phyloP scores from a whole-genome alignment of 306 rosid species.

The Phaseolus lunatus region DNA sequence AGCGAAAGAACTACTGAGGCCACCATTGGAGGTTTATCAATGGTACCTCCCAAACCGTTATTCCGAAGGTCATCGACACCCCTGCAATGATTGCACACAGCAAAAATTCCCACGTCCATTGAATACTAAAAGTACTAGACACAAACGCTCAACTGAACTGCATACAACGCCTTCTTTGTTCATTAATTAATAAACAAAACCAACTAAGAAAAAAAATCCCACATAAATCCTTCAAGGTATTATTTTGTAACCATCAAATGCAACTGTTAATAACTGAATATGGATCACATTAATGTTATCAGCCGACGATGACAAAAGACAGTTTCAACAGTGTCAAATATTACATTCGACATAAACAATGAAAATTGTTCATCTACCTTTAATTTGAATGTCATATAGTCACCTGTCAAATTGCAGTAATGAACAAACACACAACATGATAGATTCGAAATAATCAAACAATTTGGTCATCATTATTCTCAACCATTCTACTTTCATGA shows the following conservation, averaged over 20 bases:
- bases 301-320: constrained; percentile 1
- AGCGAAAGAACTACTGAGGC: background rate
- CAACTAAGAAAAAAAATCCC: background rate
- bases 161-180: background rate
- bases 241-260: background rate
- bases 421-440: constrained; percentile 32
- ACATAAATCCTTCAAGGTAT: background rate
- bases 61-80: background rate
- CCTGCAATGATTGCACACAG: background rate
- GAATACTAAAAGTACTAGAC: background rate
- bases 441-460: constrained; percentile 32
- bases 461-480: constrained; percentile 36
- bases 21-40: background rate
- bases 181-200: background rate
- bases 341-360: constrained; percentile 19
- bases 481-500: constrained; percentile 33
- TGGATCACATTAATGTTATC: background rate
- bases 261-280: constrained; percentile 2
- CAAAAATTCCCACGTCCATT: background rate
- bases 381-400: constrained; percentile 1
- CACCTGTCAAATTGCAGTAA: background rate
- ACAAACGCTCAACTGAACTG: background rate
- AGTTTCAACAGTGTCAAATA: background rate
- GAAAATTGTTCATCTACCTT: constrained; percentile 38
- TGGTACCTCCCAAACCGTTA: background rate